Conservation (phyloP, 306 rosid genomes). For the Abrus pulchellus region DNA sequence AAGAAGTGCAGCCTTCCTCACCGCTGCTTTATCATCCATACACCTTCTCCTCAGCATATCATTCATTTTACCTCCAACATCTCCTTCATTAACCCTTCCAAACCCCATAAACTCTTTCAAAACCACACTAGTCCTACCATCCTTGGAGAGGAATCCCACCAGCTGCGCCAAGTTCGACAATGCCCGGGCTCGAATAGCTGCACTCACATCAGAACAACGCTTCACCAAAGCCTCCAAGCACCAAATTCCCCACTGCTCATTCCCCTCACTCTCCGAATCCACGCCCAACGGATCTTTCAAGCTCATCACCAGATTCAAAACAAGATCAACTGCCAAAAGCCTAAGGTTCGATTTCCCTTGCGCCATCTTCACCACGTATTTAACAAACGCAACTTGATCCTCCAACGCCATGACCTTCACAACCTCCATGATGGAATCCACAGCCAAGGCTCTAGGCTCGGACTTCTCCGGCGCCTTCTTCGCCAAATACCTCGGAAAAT, state of each 20-base stretch:
- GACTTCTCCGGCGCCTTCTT: constrained; percentile 83
- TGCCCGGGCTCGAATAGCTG: constrained; percentile 78
- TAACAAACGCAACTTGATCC: constrained; percentile 79
- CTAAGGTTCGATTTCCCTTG: constrained; percentile 78
- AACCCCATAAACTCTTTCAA: constrained; percentile 74
- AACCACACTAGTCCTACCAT: constrained; percentile 52
- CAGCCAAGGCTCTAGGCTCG: constrained; percentile 82
- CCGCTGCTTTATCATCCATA: constrained; percentile 91
- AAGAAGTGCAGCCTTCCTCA: constrained; percentile 86
- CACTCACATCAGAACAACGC: constrained; percentile 78
- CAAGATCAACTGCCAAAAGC: constrained; percentile 84
- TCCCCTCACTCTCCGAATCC: constrained; percentile 61
- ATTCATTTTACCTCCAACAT: constrained; percentile 54
- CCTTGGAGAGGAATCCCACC: constrained; percentile 63
- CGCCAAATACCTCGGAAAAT: constrained; percentile 78
- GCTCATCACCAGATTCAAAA: constrained; percentile 56
- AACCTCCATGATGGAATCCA: constrained; percentile 78
- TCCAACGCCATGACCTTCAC: constrained; percentile 60
- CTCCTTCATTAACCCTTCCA: constrained; percentile 49
- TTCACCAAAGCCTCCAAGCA: constrained; percentile 83
- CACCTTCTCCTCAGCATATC: constrained; percentile 77
- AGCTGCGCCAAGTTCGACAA: constrained; percentile 78
- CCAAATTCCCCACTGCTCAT: constrained; percentile 66
- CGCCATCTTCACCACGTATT: constrained; percentile 74
- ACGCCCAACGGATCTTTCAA: constrained; percentile 68